These are phyloP conservation scores for Ogataea naganishii DNA, from an alignment of 805 yeast genomes.

Conservation along the genomic window DNA sequence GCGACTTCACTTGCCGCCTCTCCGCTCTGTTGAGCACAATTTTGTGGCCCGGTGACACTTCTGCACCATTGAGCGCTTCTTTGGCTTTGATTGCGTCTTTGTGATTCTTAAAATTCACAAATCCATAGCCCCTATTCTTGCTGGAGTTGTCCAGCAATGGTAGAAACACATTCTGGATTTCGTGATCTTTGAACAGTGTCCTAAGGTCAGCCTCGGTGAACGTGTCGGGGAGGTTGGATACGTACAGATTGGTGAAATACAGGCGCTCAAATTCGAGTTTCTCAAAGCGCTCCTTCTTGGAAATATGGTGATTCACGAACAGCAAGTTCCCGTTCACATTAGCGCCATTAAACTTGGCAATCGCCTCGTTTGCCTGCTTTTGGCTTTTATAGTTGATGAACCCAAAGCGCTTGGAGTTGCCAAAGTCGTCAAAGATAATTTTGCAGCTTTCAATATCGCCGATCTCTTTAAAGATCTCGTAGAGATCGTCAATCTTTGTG, in stretches of 20 bases:
- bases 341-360: slow-evolving; percentile 27
- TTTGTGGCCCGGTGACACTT: slow-evolving; percentile 20
- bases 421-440: slow-evolving; percentile 36
- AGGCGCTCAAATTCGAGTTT: slow-evolving; percentile 35
- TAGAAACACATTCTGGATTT: slow-evolving; percentile 41
- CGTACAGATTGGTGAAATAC: slow-evolving; percentile 45
- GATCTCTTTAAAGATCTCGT: slow-evolving; percentile 27
- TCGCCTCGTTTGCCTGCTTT: slow-evolving; percentile 55
- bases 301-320: slow-evolving; percentile 56
- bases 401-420: slow-evolving; percentile 47
- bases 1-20: slow-evolving; percentile 23
- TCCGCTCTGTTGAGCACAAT: slow-evolving; percentile 37
- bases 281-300: slow-evolving; percentile 50
- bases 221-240: slow-evolving; percentile 38
- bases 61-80: slow-evolving; percentile 36
- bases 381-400: slow-evolving; percentile 56
- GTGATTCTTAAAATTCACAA: slow-evolving; percentile 40
- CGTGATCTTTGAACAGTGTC: slow-evolving; percentile 37
- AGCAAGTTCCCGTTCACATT: slow-evolving; percentile 24
- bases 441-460: slow-evolving; percentile 39
- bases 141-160: slow-evolving; percentile 32
- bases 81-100: slow-evolving; percentile 41
- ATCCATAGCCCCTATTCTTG: slow-evolving; percentile 37
- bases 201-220: slow-evolving; percentile 29
- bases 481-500: slow-evolving; percentile 28